Percentiles rank a stretch among this genome's conserved stretches.
Conservation (phyloP, 2,329 filamentous ascomycete species). For the Alternaria incomplexa region DNA sequence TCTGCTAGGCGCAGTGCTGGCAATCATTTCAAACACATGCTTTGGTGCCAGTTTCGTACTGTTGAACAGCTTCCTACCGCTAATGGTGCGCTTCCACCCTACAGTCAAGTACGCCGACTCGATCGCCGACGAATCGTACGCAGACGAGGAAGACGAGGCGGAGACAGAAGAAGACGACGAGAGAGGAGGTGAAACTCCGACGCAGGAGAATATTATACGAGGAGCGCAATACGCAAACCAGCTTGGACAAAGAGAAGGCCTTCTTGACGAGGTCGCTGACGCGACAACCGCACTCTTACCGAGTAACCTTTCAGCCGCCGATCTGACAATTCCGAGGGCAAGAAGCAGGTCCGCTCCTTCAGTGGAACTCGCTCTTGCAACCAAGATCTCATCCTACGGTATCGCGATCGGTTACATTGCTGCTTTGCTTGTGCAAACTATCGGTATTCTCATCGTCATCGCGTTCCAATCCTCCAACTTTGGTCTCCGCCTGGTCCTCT, state of each 20-base stretch:
- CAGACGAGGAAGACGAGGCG: slow-evolving; percentile 40
- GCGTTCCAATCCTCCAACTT: slow-evolving; percentile 73
- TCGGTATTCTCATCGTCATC: slow-evolving; percentile 76
- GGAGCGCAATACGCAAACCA: slow-evolving; percentile 38
- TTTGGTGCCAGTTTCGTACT: slow-evolving; percentile 96
- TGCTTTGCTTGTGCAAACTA: slow-evolving; percentile 80
- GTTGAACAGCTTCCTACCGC: slow-evolving; percentile 90
- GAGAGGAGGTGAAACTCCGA: slow-evolving; percentile 16
- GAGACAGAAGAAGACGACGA: slow-evolving; percentile 20
- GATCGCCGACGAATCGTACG: slow-evolving; percentile 22
- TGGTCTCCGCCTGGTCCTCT: slow-evolving; percentile 84
- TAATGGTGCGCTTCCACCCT: slow-evolving; percentile 88
- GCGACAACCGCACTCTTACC: slow-evolving; percentile 48
- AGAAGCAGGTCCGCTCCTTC: slow-evolving; percentile 52
- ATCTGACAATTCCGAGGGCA: slow-evolving; percentile 40
- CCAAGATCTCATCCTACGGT: slow-evolving; percentile 87
- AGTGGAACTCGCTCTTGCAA: slow-evolving; percentile 80
- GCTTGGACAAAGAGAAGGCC: slow-evolving; percentile 30
- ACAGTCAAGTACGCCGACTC: slow-evolving; percentile 50
- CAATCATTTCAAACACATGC: slow-evolving; percentile 89
- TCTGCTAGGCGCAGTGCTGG: slow-evolving; percentile 79
- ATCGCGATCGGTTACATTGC: slow-evolving; percentile 94
- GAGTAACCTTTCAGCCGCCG: slow-evolving; percentile 22
- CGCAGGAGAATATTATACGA: slow-evolving; percentile 24
- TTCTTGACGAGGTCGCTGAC: slow-evolving; percentile 39